Percentiles rank a stretch among this genome's conserved stretches.
Conservation (phyloP, 139 green algal genomes). For the Picochlorum sp. region DNA sequence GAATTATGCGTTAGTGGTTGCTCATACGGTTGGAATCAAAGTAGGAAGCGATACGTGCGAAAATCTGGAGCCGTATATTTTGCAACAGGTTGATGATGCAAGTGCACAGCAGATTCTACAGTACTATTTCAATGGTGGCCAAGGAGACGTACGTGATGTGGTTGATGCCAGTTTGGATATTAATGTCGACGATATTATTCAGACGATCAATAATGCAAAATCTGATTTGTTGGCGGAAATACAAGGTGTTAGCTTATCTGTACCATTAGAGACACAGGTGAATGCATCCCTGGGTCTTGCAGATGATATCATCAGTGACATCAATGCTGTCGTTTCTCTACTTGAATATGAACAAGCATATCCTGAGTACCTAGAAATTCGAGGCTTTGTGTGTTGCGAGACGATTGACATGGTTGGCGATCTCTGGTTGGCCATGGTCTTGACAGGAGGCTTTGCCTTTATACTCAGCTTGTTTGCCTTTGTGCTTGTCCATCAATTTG, state of each 20-base stretch:
- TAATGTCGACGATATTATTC: background rate
- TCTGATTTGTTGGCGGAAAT: background rate
- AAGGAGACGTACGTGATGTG: constrained; percentile 1
- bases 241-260: background rate
- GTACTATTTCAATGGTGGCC: constrained; percentile 7
- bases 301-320: background rate
- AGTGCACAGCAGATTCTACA: background rate
- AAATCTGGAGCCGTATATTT: constrained; percentile 19
- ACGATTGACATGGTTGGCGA: constrained; percentile 7
- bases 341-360: background rate
- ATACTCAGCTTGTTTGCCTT: constrained; percentile 1
- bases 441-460: constrained; percentile 12
- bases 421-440: constrained; percentile 15
- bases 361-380: constrained; percentile 11
- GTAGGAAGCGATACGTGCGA: constrained; percentile 8
- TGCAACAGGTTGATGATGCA: constrained; percentile 1
- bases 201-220: background rate
- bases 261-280: background rate
- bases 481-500: background rate
- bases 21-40: constrained; percentile 16
- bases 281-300: background rate
- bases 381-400: constrained; percentile 16
- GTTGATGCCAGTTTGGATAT: background rate
- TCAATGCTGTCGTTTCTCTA: background rate
- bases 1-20: constrained; percentile 3